Base-by-base conservation (phyloP, 108 stramenopile genomes). In the Skeletonema menzelii region DNA sequence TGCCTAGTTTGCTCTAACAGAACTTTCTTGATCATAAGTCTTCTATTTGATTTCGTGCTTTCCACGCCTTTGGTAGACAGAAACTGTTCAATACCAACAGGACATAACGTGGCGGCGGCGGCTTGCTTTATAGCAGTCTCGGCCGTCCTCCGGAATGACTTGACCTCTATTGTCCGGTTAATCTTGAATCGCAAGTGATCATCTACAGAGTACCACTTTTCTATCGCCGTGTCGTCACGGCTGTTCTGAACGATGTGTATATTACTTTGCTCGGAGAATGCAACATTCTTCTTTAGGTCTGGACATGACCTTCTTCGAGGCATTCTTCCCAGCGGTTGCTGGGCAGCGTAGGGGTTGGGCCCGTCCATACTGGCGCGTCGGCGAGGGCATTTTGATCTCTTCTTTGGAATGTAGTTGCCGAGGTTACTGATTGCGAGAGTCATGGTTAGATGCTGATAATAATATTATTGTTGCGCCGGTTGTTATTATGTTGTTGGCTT, bases 41-140 rank as follows among this genome's bases (percentile, higher is more conserved):
- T 70, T 56, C 80, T 58, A 34, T 42, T 61, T 2, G 44, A 61
- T n/a, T 65, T 44, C 2, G 69, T 37, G 56, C 70, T 63, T 60
- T 38, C 28, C 6, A 42, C 19, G 8, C 17, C 35, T 60, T 56
- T 58, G 47, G 20, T 38, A 5, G 68, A 74, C 22, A 81, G n/a
- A 38, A 70, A 70, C 47, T 74, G 80, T 46, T 81, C 80, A 12
- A 81, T 32, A 4, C 80, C 80, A 20, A 81, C 80, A 19, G 80
- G 80, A 59, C 80, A 81, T 27, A 46, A 46, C 8, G 69, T 38
- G 47, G 24, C 8, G 30, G 26, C 1, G 12, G 44, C 59, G 22
- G 8, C 11, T n/a, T 22, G 38, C 27, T 32, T 17, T 1, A 17
- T 49, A 27, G n/a, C 15, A 49, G 55, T 12, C 35, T 37, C 11